Conservation (phyloP, 1,284 basidiomycete species). For the Ustilago nuda region DNA sequence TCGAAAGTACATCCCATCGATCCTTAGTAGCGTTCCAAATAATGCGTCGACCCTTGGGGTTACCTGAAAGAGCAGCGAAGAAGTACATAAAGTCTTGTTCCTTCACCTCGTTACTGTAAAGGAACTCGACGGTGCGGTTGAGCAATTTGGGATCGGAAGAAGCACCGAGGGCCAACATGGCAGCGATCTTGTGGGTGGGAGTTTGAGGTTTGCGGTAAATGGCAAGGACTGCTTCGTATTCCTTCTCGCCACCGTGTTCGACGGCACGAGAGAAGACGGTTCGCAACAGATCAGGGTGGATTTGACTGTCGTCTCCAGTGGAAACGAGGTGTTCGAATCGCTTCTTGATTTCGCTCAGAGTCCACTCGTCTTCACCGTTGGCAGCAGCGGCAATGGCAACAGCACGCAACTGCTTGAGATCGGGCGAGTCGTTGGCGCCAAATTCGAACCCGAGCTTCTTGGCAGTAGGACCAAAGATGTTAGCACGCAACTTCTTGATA, state of each 20-base stretch:
- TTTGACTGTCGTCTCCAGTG: constrained; percentile 80
- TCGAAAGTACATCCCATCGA: constrained; percentile 70
- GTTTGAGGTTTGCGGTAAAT: constrained; percentile 75
- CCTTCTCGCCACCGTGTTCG: constrained; percentile 79
- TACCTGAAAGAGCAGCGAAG: constrained; percentile 64
- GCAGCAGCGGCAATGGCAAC: constrained; percentile 77
- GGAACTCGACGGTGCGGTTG: constrained; percentile 67
- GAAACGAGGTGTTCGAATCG: constrained; percentile 81
- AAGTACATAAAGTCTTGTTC: constrained; percentile 69
- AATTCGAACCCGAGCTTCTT: constrained; percentile 84
- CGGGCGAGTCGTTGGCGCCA: constrained; percentile 77
- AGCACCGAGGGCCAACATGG: constrained; percentile 68
- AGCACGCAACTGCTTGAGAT: constrained; percentile 81
- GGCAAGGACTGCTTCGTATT: constrained; percentile 75
- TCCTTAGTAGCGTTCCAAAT: constrained; percentile 69
- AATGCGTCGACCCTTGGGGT: constrained; percentile 64
- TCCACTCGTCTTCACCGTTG: constrained; percentile 70
- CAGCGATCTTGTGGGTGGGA: constrained; percentile 72
- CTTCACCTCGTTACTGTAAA: constrained; percentile 68
- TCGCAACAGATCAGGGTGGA: constrained; percentile 73
- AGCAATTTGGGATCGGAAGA: constrained; percentile 61
- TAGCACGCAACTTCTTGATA: constrained; percentile 64
- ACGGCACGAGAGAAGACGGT: constrained; percentile 72
- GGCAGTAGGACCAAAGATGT: constrained; percentile 83
- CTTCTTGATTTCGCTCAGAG: constrained; percentile 74